Base-by-base conservation (phyloP, 257 asterid species). In the Marsdenia floribunda region DNA sequence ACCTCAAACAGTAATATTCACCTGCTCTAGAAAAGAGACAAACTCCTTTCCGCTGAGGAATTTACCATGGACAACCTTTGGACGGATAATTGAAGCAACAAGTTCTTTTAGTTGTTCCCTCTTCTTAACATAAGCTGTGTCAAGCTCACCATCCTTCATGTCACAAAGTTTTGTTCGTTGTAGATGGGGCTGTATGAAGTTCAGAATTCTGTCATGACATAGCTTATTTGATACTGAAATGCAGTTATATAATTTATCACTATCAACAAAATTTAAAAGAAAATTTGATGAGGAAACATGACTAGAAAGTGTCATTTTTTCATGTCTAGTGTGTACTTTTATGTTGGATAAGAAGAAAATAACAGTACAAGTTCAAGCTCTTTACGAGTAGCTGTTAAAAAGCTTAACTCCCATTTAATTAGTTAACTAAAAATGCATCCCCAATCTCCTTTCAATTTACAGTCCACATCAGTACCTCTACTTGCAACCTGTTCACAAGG, bases 11-110 rank as follows among this genome's bases (percentile, higher is more conserved):
- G 78, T 85, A 70, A 78, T 74, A 49, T 33, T 78, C 79, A 95
- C 99, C 99, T 95, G 96, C 85, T 87, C 90, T 82, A 95, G 75
- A 75, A 95, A 95, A 46, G 91, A 76, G 68, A 95, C 96, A 22
- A 95, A 95, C 80, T 92, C 96, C 87, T 90, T 95, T 59, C 99
- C 99, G 0, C 86, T 89, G 81, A 92, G 91, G 73, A 88, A 57
- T 90, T 92, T 95, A 15, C 99, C 99, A 90, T 92, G 99, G 71
- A 95, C 99, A 85, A 95, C 91, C 93, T 92, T 95, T 69, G 99
- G 99, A 67, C 82, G 96, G 59, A 90, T 87, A 52, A 89, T 81
- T 18, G 98, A 91, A 63, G 98, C 85, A 76, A 95, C 96, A 64
- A 92, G 80, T 76, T 81, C 75, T 88, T 90, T 95, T 85, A 95